Conservation (phyloP, 768 basidiomycete genomes). For the Neoboletus magnificus region DNA sequence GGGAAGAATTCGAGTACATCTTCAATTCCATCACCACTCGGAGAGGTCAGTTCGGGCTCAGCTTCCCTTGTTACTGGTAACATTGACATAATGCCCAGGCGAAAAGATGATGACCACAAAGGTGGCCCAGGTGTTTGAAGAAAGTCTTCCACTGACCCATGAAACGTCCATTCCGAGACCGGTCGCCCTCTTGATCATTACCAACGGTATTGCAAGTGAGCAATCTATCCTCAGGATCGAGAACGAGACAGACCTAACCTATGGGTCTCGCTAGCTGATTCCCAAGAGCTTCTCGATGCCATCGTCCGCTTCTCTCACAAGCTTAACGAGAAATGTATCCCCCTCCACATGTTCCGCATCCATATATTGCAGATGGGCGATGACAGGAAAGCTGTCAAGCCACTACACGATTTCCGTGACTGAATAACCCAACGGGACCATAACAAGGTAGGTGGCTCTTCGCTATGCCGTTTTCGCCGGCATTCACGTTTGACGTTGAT, state of each 20-base stretch:
- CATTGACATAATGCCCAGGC: slow-evolving; percentile 1
- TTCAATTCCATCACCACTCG: slow-evolving; percentile 19
- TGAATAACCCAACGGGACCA: slow-evolving; percentile 13
- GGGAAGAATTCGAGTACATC: slow-evolving; percentile 14
- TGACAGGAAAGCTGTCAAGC: slow-evolving; percentile 21
- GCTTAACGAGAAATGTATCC: slow-evolving; percentile 6
- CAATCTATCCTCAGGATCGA: background rate
- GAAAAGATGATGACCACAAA: slow-evolving; percentile 17
- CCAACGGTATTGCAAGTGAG: slow-evolving; percentile 21
- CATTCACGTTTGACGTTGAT: background rate
- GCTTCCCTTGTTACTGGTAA: background rate
- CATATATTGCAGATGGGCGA: slow-evolving; percentile 25
- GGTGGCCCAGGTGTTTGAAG: slow-evolving; percentile 19
- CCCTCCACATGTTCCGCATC: slow-evolving; percentile 21
- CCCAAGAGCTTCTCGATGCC: slow-evolving; percentile 8
- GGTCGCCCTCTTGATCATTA: slow-evolving; percentile 16
- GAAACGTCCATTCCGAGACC: slow-evolving; percentile 5
- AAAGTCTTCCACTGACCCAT: slow-evolving; percentile 3
- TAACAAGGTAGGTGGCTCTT: slow-evolving; percentile 6
- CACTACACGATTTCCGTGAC: slow-evolving; percentile 22
- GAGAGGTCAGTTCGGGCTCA: slow-evolving; percentile 13
- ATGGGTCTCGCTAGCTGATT: slow-evolving; percentile 8
- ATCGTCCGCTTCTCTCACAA: slow-evolving; percentile 8
- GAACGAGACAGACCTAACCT: background rate
- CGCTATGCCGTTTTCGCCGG: background rate